phyloP scores from a whole-genome alignment of 1,139 yeast species.

The Pichia sp. region DNA sequence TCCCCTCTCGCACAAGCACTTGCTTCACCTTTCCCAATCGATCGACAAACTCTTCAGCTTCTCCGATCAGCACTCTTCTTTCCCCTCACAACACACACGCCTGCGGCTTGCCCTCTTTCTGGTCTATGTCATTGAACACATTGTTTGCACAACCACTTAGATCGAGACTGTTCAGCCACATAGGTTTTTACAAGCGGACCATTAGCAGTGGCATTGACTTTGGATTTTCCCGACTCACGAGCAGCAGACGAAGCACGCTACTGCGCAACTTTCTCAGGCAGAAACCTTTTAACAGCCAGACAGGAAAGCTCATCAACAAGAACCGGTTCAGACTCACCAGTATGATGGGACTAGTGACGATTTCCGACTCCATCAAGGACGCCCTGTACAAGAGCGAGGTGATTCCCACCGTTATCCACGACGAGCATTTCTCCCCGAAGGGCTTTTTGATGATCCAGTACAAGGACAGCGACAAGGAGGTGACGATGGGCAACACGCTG shows the following conservation, averaged over 20 bases:
- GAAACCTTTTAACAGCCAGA: background rate
- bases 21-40: too few relatives aligned
- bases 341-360: slow-evolving; percentile 47
- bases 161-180: background rate
- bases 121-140: background rate
- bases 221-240: background rate
- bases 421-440: slow-evolving; percentile 34
- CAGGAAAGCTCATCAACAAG: background rate
- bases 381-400: slow-evolving; percentile 57
- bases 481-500: slow-evolving; percentile 75
- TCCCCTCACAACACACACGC: background rate
- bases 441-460: slow-evolving; percentile 43
- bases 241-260: background rate
- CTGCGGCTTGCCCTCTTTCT: background rate
- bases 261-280: background rate
- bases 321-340: slow-evolving; percentile 2
- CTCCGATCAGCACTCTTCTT: background rate
- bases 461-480: slow-evolving; percentile 51
- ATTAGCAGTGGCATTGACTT: background rate
- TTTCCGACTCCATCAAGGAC: slow-evolving; percentile 58
- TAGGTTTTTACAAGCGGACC: background rate
- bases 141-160: background rate
- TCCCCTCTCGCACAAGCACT: too few relatives aligned
- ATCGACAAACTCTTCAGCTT: background rate
- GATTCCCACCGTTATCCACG: slow-evolving; percentile 57